Percentiles rank a stretch among this genome's conserved stretches.
These are phyloP conservation scores for Paxillus rubicundulus DNA, from an alignment of 768 basidiomycete genomes.

Conservation along the genomic window DNA sequence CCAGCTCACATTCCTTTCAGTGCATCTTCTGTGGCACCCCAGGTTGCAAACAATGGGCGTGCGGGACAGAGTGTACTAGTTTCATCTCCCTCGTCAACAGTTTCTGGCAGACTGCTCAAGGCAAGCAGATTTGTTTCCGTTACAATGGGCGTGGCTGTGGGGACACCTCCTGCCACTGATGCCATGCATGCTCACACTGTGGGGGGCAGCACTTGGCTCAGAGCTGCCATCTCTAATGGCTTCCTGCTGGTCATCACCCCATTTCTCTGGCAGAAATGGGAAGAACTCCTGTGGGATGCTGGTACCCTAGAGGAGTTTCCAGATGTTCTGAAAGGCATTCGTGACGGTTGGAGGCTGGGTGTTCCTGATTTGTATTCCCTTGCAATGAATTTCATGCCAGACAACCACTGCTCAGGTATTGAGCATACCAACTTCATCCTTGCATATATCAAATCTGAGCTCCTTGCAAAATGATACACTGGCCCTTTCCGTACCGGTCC, in stretches of 20 bases:
- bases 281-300: no score
- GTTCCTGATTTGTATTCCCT: no score
- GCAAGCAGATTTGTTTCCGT: background rate
- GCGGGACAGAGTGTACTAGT: background rate
- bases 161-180: background rate
- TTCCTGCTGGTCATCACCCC: conserved; percentile 24
- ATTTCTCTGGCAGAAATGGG: no score
- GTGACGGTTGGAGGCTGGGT: background rate
- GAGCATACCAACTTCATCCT: no score
- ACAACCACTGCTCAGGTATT: no score
- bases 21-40: background rate
- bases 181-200: background rate
- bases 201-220: conserved; percentile 8
- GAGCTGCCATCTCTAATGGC: conserved; percentile 12
- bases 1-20: no score
- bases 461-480: no score
- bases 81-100: background rate
- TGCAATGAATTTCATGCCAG: no score
- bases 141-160: background rate
- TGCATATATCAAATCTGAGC: no score
- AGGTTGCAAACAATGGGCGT: background rate
- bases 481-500: no score
- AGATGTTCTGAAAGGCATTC: conserved; percentile 21
- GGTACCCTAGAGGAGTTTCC: conserved; percentile 14
- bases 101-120: background rate